phyloP scores from a whole-genome alignment of 345 rosid species.

The Gossypium australe region DNA sequence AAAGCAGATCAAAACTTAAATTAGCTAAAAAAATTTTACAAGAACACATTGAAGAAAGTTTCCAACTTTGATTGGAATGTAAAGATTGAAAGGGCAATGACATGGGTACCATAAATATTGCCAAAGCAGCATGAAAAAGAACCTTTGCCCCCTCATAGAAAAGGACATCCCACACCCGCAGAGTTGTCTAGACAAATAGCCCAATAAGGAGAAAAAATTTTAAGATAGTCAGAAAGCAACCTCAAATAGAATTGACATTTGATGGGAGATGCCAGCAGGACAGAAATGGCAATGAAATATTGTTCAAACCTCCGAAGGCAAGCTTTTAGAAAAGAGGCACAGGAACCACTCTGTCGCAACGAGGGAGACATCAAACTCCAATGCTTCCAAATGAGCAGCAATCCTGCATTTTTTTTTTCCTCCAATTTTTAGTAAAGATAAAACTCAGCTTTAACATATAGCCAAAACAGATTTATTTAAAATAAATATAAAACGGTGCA shows the following conservation, averaged over 20 bases:
- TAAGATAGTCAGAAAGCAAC: neutral
- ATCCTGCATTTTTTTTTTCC: constrained; percentile 47
- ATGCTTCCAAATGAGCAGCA: constrained; percentile 79
- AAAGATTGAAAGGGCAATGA: neutral
- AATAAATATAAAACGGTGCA: neutral
- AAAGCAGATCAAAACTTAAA: constrained; percentile 1
- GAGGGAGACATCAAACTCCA: constrained; percentile 96
- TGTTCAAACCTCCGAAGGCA: constrained; percentile 92
- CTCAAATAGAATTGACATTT: neutral
- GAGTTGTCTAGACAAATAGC: constrained; percentile 64
- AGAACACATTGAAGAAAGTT: neutral
- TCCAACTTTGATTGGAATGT: neutral
- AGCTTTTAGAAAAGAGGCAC: constrained; percentile 96
- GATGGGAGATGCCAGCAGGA: neutral
- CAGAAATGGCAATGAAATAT: neutral
- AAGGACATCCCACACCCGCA: constrained; percentile 97
- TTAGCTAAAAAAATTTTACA: neutral
- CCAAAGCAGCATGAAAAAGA: constrained; percentile 95
- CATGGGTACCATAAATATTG: constrained; percentile 74
- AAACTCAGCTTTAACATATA: neutral
- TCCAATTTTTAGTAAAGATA: constrained; percentile 3
- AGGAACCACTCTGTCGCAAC: constrained; percentile 99
- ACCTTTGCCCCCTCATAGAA: constrained; percentile 98
- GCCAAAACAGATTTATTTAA: neutral
- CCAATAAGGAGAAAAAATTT: neutral